Evolutionary conservation across 1,284 basidiomycete genomes (phyloP).

Genomic region (Sanghuangporus baumii): DNA sequence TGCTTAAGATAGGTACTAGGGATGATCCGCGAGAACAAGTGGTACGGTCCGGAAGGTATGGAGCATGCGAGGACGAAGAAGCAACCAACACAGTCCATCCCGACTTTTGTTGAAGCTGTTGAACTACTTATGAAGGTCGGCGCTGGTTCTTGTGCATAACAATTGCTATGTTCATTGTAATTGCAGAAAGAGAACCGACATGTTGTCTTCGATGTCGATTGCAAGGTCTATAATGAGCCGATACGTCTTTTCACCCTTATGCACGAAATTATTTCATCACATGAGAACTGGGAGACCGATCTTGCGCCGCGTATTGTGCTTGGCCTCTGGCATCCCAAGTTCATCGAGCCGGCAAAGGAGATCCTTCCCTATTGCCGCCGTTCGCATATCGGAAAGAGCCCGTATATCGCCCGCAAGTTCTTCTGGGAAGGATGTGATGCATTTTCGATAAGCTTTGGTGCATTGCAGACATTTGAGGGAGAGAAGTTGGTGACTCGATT

Average conservation of each 20-base stretch:
- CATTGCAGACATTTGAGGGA: constrained; percentile 71
- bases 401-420: constrained; percentile 69
- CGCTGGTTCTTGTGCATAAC: constrained; percentile 3
- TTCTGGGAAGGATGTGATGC: constrained; percentile 90
- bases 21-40: constrained; percentile 61
- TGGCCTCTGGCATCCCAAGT: constrained; percentile 91
- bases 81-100: constrained; percentile 80
- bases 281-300: constrained; percentile 70
- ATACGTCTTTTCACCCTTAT: constrained; percentile 83
- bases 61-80: constrained; percentile 80
- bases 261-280: constrained; percentile 64
- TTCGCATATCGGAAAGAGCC: constrained; percentile 80
- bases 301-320: constrained; percentile 90
- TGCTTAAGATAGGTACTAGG: constrained; percentile 34
- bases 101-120: constrained; percentile 81
- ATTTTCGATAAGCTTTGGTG: constrained; percentile 82
- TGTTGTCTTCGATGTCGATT: constrained; percentile 88
- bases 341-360: constrained; percentile 71
- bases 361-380: constrained; percentile 80
- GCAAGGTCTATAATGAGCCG: constrained; percentile 92
- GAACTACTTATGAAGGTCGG: constrained; percentile 72
- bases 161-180: background rate
- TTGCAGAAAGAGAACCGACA: constrained; percentile 76
- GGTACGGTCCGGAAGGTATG: constrained; percentile 73
- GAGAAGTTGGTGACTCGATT: constrained; percentile 41